Base-by-base conservation (phyloP, 805 yeast genomes). In the Starmerella floris region DNA sequence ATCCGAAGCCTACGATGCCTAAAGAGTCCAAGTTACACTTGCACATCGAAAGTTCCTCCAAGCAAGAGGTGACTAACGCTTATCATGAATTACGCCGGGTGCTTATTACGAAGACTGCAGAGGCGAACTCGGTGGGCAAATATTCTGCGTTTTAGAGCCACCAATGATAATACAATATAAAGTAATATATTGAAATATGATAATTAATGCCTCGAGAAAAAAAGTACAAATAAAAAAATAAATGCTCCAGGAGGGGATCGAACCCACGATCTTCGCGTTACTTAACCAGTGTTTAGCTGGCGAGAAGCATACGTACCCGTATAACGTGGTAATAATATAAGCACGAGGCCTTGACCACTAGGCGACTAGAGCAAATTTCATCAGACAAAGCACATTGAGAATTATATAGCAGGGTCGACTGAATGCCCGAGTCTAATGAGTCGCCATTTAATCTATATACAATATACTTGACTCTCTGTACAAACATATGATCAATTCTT, bases 11-110 rank as follows among this genome's bases (percentile, higher is more conserved):
- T 2, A 30, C 17, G 9, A 8, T 17, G 20, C 16, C 25, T 3
- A 37, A 23, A 5, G 51, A 67, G 3, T 65, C 67, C 16, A 85
- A 83, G 60, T 63, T 88, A 43, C 81, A 80, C 51, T 62, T 88
- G 16, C 65, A 81, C 20, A 74, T 88, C 26, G 97, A 88, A 58
- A 85, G 88, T 2, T 70, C 69, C 15, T 73, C 72, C 5, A 79
- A 77, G 40, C 59, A 62, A 15, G 67, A 76, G 5, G 79, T 84
- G 1, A 31, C 30, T 2, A 39, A 34, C 5, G 54, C 57, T 2
- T 50, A 45, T 26, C 38, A 35, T 4, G 49, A 40, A 3, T 23
- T 56, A 30, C 19, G n/a, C n/a, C 22, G 30, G 1, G 5, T 46
- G 2, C 16, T 48, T 3, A 30, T 32, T 5, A 40, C 36, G 5